Percentiles rank a stretch among this genome's conserved stretches.
Conservation (phyloP, 208 protist species). For the Leishmania arabica region DNA sequence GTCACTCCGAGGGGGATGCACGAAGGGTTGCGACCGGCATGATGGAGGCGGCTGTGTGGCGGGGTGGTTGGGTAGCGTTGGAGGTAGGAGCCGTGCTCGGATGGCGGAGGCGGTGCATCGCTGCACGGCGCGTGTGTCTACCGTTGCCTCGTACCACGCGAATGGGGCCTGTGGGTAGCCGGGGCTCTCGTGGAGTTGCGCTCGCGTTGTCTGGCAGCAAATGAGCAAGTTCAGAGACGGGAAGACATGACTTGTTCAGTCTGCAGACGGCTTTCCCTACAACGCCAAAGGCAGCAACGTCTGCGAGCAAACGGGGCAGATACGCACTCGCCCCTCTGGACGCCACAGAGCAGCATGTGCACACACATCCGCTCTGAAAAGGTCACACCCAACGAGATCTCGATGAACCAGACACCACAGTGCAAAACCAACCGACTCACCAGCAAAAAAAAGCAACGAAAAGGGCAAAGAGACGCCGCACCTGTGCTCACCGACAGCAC, state of each 20-base stretch:
- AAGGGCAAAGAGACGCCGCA: neutral
- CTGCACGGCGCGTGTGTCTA: neutral
- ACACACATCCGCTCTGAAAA: neutral
- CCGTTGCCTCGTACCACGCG: neutral
- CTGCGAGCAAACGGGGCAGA: too few relatives aligned
- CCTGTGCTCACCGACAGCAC: neutral
- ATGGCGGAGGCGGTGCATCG: neutral
- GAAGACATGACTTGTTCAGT: neutral
- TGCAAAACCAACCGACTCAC: neutral
- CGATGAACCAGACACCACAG: too few relatives aligned
- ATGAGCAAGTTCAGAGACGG: neutral
- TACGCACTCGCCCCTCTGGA: neutral
- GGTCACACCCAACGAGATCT: neutral
- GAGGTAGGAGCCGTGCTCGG: neutral
- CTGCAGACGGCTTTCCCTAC: neutral
- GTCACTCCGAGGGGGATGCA: neutral
- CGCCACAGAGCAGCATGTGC: neutral
- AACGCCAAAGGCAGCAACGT: neutral
- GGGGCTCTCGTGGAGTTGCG: neutral
- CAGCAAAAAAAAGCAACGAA: neutral
- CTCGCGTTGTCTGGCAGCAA: neutral
- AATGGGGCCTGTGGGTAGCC: neutral
- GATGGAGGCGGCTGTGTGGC: neutral
- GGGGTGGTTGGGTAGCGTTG: neutral
- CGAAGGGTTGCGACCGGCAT: neutral